Evolutionary conservation across 1,284 basidiomycete species (phyloP).

Genomic region (Austropuccinia psidii): DNA sequence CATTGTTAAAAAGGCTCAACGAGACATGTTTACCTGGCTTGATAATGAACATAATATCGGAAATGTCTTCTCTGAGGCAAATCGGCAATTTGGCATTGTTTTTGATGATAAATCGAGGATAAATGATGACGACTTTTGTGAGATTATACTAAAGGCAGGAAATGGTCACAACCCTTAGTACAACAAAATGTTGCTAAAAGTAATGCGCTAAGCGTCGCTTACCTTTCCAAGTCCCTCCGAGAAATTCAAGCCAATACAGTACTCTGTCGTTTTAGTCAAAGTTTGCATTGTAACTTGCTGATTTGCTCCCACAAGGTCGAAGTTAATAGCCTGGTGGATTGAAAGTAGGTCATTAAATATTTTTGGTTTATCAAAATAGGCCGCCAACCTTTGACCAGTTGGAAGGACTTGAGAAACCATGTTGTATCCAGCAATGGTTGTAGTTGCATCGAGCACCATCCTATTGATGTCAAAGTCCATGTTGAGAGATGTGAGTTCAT

Average conservation of each 20-base stretch:
- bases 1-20: slow-evolving; percentile 32
- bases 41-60: slow-evolving; percentile 13
- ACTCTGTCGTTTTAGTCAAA: slow-evolving; percentile 63
- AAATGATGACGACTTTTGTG: slow-evolving; percentile 34
- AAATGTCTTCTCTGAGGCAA: slow-evolving; percentile 27
- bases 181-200: no score
- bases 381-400: slow-evolving; percentile 72
- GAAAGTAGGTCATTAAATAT: not conserved
- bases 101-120: slow-evolving; percentile 36
- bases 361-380: slow-evolving; percentile 26
- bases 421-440: no score
- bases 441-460: no score
- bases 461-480: no score
- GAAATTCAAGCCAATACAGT: slow-evolving; percentile 85
- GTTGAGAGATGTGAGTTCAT: no score
- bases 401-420: no score
- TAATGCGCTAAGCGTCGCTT: no score
- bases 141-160: slow-evolving; percentile 30
- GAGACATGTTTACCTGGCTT: slow-evolving; percentile 30
- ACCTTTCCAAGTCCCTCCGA: slow-evolving; percentile 58
- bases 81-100: slow-evolving; percentile 28
- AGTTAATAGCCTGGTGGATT: slow-evolving; percentile 59
- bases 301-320: slow-evolving; percentile 87
- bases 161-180: no score
- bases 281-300: slow-evolving; percentile 71